These are phyloP conservation scores for Chlamydomonas applanata DNA, from an alignment of 139 green algal species.

Conservation along the genomic window DNA sequence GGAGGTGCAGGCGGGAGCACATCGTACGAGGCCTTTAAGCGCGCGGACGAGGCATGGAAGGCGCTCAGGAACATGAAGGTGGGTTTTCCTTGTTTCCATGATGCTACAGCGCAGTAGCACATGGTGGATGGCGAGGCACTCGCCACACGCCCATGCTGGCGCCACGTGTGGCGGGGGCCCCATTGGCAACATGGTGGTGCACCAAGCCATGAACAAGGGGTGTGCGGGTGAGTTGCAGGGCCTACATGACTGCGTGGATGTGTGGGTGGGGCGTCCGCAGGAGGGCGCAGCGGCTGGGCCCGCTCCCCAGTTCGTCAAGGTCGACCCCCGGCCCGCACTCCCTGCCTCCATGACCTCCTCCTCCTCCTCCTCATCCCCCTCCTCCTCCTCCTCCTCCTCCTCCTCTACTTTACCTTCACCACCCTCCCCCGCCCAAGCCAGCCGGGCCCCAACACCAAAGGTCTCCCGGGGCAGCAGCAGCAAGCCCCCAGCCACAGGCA, in stretches of 20 bases:
- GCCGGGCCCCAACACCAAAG: neutral
- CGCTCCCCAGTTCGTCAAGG: neutral
- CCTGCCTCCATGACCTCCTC: neutral
- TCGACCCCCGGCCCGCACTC: neutral
- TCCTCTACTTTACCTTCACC: neutral
- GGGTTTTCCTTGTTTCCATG: too few species aligned
- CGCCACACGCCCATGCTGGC: too few species aligned
- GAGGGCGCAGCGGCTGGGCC: slow-evolving; percentile 2
- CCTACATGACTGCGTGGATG: neutral
- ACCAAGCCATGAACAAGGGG: too few species aligned
- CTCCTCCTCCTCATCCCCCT: neutral
- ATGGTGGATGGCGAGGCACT: too few species aligned
- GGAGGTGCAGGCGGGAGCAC: slow-evolving; percentile 73
- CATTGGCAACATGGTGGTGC: too few species aligned
- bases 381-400: neutral
- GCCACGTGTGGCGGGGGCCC: too few species aligned
- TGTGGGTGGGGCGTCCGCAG: neutral
- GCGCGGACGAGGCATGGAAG: slow-evolving; percentile 69
- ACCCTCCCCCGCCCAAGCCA: neutral
- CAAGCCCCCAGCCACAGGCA: too few species aligned
- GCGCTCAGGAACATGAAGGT: slow-evolving; percentile 45
- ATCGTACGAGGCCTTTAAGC: slow-evolving; percentile 65
- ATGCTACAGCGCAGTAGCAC: too few species aligned
- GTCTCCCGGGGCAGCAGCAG: neutral
- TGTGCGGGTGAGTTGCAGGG: too few species aligned